Evolutionary conservation across 495 filamentous ascomycete genomes (phyloP).

Genomic region (Trypethelium eluteriae): DNA sequence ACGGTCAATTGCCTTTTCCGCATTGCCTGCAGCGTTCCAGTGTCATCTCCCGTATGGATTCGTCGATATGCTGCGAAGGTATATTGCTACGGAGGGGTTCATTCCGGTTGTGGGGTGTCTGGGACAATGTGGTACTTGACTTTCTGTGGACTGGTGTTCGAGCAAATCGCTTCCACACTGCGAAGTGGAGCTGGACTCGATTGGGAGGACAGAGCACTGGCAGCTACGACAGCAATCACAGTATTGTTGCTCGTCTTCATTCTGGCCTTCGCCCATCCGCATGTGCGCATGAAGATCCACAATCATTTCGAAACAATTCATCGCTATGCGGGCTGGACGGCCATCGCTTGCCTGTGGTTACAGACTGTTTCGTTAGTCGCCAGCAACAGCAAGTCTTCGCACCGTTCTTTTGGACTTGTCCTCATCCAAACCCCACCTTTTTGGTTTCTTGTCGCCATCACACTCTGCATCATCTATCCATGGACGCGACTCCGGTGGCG

Average conservation of each 20-base stretch:
- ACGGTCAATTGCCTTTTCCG: constrained; percentile 30
- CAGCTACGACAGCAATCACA: constrained; percentile 17
- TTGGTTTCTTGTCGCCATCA: constrained; percentile 59
- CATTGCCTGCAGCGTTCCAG: constrained; percentile 20
- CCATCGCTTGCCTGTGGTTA: constrained; percentile 54
- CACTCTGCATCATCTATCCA: constrained; percentile 54
- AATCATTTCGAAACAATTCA: constrained; percentile 62
- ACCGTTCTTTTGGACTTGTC: constrained; percentile 33
- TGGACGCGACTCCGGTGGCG: constrained; percentile 61
- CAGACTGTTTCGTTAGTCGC: constrained; percentile 37
- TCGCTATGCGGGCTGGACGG: constrained; percentile 58
- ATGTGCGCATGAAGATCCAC: constrained; percentile 47
- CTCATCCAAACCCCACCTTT: constrained; percentile 53
- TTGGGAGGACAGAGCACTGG: constrained; percentile 3
- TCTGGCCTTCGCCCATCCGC: constrained; percentile 41
- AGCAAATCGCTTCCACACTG: neutral
- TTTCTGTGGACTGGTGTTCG: neutral
- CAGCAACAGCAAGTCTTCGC: constrained; percentile 26
- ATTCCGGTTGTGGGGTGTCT: constrained; percentile 26
- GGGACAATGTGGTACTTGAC: constrained; percentile 31
- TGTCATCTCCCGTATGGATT: constrained; percentile 21
- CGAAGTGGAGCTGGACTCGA: neutral
- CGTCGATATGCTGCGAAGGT: constrained; percentile 26
- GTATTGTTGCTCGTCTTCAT: constrained; percentile 34
- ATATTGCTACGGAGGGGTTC: constrained; percentile 32